A percentile compares a stretch with the other conserved stretches of the same genome.
These are phyloP conservation scores for Ceratobasidium sp. DNA, from an alignment of 1,284 basidiomycete species.

Conservation along the genomic window DNA sequence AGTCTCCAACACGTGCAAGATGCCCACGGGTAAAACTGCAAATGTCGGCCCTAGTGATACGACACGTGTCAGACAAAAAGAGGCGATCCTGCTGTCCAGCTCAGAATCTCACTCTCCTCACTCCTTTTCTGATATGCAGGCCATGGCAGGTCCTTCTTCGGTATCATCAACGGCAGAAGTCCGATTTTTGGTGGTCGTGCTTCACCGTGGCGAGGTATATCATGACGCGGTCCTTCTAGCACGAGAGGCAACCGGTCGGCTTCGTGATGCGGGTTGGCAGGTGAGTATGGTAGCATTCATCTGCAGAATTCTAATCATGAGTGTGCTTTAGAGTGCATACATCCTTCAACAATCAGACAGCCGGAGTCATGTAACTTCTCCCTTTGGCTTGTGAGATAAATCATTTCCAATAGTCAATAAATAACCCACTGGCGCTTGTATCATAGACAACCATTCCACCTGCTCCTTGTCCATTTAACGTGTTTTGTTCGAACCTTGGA, in stretches of 20 bases:
- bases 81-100: not conserved
- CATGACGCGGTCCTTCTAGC: not conserved
- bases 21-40: not conserved
- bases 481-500: not conserved
- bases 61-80: not conserved
- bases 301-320: not conserved
- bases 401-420: not conserved
- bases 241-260: not conserved
- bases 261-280: not conserved
- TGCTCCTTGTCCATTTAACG: not conserved
- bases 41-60: not conserved
- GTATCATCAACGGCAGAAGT: not conserved
- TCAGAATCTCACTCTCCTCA: not conserved
- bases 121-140: not conserved
- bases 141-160: not conserved
- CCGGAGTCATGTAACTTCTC: not conserved
- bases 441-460: not conserved
- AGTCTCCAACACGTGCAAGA: not conserved
- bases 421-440: not conserved
- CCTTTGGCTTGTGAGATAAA: not conserved
- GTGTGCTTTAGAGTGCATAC: not conserved
- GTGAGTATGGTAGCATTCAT: not conserved
- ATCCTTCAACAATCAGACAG: not conserved
- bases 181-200: not conserved
- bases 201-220: not conserved